These are phyloP conservation scores for Taiozyma onychis DNA, from an alignment of 1,139 yeast genomes.

Conservation along the genomic window DNA sequence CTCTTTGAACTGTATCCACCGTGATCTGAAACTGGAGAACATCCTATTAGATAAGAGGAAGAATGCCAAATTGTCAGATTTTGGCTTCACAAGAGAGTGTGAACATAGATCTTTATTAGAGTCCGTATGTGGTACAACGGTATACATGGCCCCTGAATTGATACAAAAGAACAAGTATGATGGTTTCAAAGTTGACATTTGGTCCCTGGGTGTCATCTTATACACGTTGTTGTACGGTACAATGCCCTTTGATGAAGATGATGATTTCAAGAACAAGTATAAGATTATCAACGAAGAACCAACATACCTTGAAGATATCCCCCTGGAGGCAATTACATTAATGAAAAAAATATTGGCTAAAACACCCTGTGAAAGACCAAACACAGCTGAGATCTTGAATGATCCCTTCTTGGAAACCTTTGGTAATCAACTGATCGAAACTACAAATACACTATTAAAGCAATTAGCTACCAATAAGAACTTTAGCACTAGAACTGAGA, in stretches of 20 bases:
- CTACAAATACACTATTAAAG: constrained; percentile 36
- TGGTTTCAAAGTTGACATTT: constrained; percentile 80
- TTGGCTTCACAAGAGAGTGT: constrained; percentile 89
- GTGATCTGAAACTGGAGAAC: constrained; percentile 87
- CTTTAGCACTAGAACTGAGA: constrained; percentile 60
- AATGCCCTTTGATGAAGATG: constrained; percentile 87
- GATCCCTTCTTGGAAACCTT: constrained; percentile 55
- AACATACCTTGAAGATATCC: constrained; percentile 38
- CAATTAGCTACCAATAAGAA: constrained; percentile 35
- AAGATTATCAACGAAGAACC: constrained; percentile 69
- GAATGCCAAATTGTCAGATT: constrained; percentile 77
- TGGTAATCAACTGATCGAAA: constrained; percentile 38
- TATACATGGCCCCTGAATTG: constrained; percentile 96
- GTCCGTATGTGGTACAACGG: constrained; percentile 91
- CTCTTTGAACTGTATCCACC: constrained; percentile 73
- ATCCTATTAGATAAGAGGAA: constrained; percentile 66
- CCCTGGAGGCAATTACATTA: constrained; percentile 44
- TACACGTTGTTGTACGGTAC: constrained; percentile 82
- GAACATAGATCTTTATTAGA: constrained; percentile 53
- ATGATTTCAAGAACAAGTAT: constrained; percentile 54
- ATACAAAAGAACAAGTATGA: constrained; percentile 62
- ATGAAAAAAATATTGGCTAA: constrained; percentile 55
- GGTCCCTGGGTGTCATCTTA: constrained; percentile 94
- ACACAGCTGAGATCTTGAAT: constrained; percentile 51
- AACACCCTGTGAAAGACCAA: constrained; percentile 61